These are phyloP conservation scores for Aspergillus puulaauensis DNA, from an alignment of 2,329 filamentous ascomycete species.

Conservation along the genomic window DNA sequence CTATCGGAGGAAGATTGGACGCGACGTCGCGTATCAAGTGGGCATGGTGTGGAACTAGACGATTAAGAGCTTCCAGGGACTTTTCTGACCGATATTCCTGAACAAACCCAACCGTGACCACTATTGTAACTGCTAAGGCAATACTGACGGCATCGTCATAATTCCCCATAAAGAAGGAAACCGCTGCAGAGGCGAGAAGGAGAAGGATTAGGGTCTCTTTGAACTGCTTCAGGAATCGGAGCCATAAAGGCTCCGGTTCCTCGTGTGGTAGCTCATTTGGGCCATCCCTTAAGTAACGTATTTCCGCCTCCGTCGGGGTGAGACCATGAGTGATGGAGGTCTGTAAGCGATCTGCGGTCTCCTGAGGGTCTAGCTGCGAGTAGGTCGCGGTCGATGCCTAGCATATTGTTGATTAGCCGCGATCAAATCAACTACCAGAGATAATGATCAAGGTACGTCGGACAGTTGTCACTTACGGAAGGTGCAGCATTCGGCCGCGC, in stretches of 20 bases:
- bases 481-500: slow-evolving; percentile 28
- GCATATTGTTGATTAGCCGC: slow-evolving; percentile 4
- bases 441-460: neutral
- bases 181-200: slow-evolving; percentile 81
- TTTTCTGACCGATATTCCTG: slow-evolving; percentile 98
- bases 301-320: slow-evolving; percentile 74
- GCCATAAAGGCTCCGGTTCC: slow-evolving; percentile 88
- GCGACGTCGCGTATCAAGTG: slow-evolving; percentile 74
- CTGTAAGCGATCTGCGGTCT: slow-evolving; percentile 73
- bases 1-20: slow-evolving; percentile 21
- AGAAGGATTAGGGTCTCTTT: slow-evolving; percentile 92
- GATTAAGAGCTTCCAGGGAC: slow-evolving; percentile 90
- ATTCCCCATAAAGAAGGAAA: slow-evolving; percentile 89
- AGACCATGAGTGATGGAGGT: slow-evolving; percentile 85
- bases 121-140: slow-evolving; percentile 91
- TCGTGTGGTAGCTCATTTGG: slow-evolving; percentile 95
- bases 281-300: slow-evolving; percentile 76
- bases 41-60: slow-evolving; percentile 90
- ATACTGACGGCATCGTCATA: slow-evolving; percentile 95
- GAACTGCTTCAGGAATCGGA: slow-evolving; percentile 94
- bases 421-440: neutral
- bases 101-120: slow-evolving; percentile 92
- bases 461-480: slow-evolving; percentile 31
- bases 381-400: slow-evolving; percentile 51
- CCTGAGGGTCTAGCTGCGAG: slow-evolving; percentile 69